phyloP scores from a whole-genome alignment of 2,329 filamentous ascomycete species.

The Xylariomycetidae sp. region DNA sequence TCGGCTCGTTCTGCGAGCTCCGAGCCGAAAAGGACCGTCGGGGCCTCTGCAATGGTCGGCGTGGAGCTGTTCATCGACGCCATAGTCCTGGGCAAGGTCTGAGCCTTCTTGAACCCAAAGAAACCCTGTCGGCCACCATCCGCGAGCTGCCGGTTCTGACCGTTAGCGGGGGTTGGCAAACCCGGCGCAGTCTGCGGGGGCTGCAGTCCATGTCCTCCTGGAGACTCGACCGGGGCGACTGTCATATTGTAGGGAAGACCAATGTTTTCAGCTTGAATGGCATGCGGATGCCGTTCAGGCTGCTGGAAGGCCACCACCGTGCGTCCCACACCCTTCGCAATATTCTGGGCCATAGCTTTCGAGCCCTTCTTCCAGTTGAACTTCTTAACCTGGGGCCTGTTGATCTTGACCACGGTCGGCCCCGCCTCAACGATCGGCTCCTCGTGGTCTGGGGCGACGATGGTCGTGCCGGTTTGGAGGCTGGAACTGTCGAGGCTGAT shows the following conservation, averaged over 20 bases:
- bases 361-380: constrained; percentile 99
- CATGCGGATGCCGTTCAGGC: constrained; percentile 45
- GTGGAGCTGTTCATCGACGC: constrained; percentile 36
- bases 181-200: no score
- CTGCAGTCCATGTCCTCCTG: constrained; percentile 23
- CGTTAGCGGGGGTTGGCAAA: no score
- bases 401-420: constrained; percentile 91
- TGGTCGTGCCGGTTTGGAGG: constrained; percentile 50
- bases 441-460: constrained; percentile 57
- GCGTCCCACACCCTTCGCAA: constrained; percentile 89
- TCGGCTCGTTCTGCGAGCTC: constrained; percentile 82
- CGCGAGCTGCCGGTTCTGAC: constrained; percentile 23
- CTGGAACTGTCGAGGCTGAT: constrained; percentile 47
- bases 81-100: constrained; percentile 45
- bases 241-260: constrained; percentile 68
- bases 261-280: constrained; percentile 53
- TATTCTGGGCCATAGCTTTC: constrained; percentile 87
- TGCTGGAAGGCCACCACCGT: constrained; percentile 71
- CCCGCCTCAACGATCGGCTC: constrained; percentile 64
- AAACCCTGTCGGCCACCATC: constrained; percentile 52
- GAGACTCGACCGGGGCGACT: constrained; percentile 46
- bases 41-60: constrained; percentile 40
- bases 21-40: constrained; percentile 72
- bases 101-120: constrained; percentile 55
- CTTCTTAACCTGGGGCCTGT: constrained; percentile 90